phyloP scores from a whole-genome alignment of 2,329 filamentous ascomycete genomes.

The Neurospora sp. region DNA sequence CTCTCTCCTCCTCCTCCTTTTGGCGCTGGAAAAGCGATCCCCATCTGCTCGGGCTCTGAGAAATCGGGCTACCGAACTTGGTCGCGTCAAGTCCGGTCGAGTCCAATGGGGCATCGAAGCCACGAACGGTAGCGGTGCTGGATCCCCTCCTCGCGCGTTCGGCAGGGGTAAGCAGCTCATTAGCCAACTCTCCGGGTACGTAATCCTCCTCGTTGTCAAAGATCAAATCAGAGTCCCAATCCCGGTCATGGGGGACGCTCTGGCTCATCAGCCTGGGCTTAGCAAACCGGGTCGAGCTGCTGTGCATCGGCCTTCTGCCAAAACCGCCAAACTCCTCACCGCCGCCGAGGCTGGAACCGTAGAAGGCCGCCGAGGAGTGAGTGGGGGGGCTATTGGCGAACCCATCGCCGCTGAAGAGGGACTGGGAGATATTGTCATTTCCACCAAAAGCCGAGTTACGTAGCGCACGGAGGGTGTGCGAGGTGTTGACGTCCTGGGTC shows the following conservation, averaged over 20 bases:
- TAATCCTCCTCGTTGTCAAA: constrained; percentile 71
- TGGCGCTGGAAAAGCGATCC: constrained; percentile 51
- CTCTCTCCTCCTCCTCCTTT: constrained; percentile 44
- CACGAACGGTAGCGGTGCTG: constrained; percentile 28
- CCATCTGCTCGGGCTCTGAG: constrained; percentile 52
- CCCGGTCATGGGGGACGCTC: constrained; percentile 56
- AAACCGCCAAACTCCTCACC: constrained; percentile 48
- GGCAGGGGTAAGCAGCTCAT: constrained; percentile 56
- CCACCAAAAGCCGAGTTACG: constrained; percentile 61
- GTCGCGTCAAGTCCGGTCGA: constrained; percentile 33
- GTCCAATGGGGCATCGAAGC: constrained; percentile 37
- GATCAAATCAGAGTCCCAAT: constrained; percentile 60
- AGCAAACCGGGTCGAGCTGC: constrained; percentile 46
- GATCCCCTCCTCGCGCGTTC: constrained; percentile 59
- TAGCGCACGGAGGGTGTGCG: constrained; percentile 53
- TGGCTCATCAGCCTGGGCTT: constrained; percentile 61
- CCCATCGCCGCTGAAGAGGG: constrained; percentile 26
- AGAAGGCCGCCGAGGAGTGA: constrained; percentile 23
- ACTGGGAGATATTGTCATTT: constrained; percentile 48
- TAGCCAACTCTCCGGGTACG: constrained; percentile 58
- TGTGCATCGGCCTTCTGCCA: constrained; percentile 62
- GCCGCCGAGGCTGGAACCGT: constrained; percentile 43
- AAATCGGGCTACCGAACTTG: constrained; percentile 53
- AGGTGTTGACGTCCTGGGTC: constrained; percentile 50
- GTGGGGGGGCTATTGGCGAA: constrained; percentile 36